Conservation (phyloP, 225 moss, liverwort and hornwort genomes). For the Rhytidiadelphus loreus region DNA sequence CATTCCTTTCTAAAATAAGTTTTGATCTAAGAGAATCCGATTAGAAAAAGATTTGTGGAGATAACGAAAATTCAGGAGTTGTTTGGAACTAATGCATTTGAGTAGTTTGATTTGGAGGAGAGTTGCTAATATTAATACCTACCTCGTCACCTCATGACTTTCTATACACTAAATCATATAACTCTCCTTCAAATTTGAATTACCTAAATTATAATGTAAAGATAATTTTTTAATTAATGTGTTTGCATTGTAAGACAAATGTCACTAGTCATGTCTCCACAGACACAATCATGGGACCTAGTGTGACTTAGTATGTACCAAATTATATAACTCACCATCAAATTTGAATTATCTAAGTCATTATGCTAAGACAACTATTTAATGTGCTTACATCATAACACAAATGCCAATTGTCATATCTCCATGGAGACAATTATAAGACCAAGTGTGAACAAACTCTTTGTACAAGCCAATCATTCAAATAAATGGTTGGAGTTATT, state of each 20-base stretch:
- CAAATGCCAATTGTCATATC: background rate
- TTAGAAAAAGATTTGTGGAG: background rate
- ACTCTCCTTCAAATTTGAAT: background rate
- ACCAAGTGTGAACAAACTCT: background rate
- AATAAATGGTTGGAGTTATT: background rate
- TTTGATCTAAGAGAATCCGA: too few relatives aligned
- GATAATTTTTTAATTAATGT: too few relatives aligned
- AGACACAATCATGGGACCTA: background rate
- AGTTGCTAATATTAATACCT: too few relatives aligned
- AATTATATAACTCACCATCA: too few relatives aligned
- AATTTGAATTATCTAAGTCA: background rate
- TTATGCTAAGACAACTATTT: background rate
- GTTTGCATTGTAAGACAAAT: too few relatives aligned
- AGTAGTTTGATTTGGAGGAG: background rate
- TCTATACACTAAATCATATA: background rate
- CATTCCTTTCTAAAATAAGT: background rate
- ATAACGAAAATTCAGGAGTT: background rate
- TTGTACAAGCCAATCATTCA: background rate
- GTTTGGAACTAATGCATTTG: background rate
- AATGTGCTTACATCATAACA: background rate
- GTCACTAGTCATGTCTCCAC: too few relatives aligned
- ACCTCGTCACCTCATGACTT: accelerated
- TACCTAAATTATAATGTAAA: too few relatives aligned
- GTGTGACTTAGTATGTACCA: background rate
- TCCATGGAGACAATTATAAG: background rate